Base-by-base conservation (phyloP, 768 basidiomycete genomes). In the Psilocybe tampanensis region DNA sequence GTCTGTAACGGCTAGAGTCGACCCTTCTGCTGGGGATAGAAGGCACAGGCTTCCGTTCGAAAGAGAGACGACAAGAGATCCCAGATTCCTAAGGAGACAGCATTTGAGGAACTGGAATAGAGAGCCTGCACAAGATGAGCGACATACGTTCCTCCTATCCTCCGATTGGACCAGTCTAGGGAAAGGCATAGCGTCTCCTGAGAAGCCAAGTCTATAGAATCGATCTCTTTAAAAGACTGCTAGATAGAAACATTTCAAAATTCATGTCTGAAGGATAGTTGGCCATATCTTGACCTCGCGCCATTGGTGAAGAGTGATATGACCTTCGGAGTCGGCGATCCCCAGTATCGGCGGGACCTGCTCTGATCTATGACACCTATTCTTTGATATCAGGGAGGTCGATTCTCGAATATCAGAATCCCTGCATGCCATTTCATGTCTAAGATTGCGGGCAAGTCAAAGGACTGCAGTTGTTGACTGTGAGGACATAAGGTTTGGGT, bases 351-450 rank as follows among this genome's bases (percentile, higher is more conserved):
- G 79, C 17, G 70, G 60, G 3, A 66, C 68, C 3, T 76, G 66
- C 2, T 68, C 52, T 9, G 73, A 72, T 67, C 76, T 74, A 70
- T 88, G 86, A 63, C 85, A 88, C 89, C 88, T 90, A 61, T 55
- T 43, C 17, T 18, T 11, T 18, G 3, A 32, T 32, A 23, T 23
- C 29, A 56, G 26, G 22, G 9, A 11, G n/a, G 18, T 34, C 44
- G 29, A 26, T 51, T 26, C 19, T 26, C 1, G 3, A 22, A 18
- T n/a, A 52, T 59, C 19, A 23, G 9, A 17, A 17, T 22, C 19
- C 36, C 29, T 17, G 23, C 39, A 4, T 66, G 95, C 97, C 97
- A 99, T 80, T 98, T 98, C 83, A 94, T 86, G 70, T 99, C 97
- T 22, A 90, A 80, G 24, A 99, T 82, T 8, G 94, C 97, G 2